phyloP scores from a whole-genome alignment of 441 rosid genomes.

The Populus hybrid region DNA sequence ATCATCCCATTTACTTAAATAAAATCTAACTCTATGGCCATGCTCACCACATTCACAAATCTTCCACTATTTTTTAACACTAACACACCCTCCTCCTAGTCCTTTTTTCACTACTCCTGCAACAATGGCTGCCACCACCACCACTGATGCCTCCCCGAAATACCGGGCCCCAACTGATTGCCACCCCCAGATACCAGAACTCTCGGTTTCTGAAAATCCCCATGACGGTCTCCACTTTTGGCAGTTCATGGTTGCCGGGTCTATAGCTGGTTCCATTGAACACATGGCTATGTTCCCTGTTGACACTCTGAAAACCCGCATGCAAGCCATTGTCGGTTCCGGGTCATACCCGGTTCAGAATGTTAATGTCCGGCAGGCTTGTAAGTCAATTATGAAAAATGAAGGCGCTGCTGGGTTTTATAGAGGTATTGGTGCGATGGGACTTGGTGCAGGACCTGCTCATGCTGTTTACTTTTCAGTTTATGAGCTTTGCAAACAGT shows the following conservation, averaged over 20 bases:
- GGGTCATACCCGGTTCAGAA: slow-evolving; percentile 19
- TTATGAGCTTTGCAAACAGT: slow-evolving; percentile 45
- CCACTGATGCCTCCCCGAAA: slow-evolving; percentile 40
- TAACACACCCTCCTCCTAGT: not conserved
- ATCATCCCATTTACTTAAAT: not conserved
- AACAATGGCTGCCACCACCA: slow-evolving; percentile 17
- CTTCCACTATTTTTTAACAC: slow-evolving; percentile 10
- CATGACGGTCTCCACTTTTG: slow-evolving; percentile 82
- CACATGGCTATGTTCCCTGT: slow-evolving; percentile 75
- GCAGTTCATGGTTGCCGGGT: slow-evolving; percentile 82
- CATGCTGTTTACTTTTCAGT: slow-evolving; percentile 62
- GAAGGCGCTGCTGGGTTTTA: slow-evolving; percentile 35
- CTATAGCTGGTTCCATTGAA: slow-evolving; percentile 74
- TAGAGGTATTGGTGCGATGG: slow-evolving; percentile 63
- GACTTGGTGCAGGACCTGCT: slow-evolving; percentile 67
- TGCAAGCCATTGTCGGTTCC: slow-evolving; percentile 46
- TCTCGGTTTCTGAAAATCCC: slow-evolving; percentile 20
- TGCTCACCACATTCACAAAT: not conserved
- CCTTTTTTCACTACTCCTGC: not conserved
- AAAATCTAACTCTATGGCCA: not conserved
- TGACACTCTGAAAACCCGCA: slow-evolving; percentile 65
- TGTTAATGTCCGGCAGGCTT: slow-evolving; percentile 41
- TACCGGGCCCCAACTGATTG: slow-evolving; percentile 36
- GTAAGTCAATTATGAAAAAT: slow-evolving; percentile 17
- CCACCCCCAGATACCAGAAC: slow-evolving; percentile 29